These are phyloP conservation scores for Phytophthora niederhauseri DNA, from an alignment of 352 stramenopile genomes.

Conservation along the genomic window DNA sequence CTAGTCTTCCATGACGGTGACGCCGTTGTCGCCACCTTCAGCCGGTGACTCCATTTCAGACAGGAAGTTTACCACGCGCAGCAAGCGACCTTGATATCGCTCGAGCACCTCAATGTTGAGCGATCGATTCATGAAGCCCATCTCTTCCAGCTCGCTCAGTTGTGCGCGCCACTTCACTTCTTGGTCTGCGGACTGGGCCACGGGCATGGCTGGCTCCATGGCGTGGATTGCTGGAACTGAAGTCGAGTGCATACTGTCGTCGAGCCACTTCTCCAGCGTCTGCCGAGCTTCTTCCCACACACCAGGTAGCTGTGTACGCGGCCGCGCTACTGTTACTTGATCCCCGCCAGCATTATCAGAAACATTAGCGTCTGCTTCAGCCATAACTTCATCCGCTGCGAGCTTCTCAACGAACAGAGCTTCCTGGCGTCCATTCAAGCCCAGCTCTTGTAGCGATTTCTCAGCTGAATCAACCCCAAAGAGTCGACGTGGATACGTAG, in stretches of 20 bases:
- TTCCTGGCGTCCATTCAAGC: constrained; percentile 64
- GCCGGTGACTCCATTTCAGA: constrained; percentile 54
- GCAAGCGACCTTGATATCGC: constrained; percentile 78
- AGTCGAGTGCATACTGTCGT: constrained; percentile 47
- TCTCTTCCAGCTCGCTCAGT: constrained; percentile 61
- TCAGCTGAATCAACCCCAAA: constrained; percentile 46
- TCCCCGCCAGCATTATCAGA: constrained; percentile 3
- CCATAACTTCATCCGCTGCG: constrained; percentile 9
- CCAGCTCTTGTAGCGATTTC: constrained; percentile 57
- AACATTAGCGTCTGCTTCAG: neutral
- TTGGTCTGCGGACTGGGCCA: constrained; percentile 50
- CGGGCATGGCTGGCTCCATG: constrained; percentile 67
- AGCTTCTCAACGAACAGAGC: constrained; percentile 68
- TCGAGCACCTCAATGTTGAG: constrained; percentile 79
- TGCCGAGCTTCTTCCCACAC: constrained; percentile 54
- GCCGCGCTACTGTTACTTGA: constrained; percentile 10
- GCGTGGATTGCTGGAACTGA: constrained; percentile 62
- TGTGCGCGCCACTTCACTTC: constrained; percentile 72
- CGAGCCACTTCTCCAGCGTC: constrained; percentile 53
- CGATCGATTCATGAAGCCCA: constrained; percentile 73
- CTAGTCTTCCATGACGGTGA: constrained; percentile 55
- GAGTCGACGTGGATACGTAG: constrained; percentile 67
- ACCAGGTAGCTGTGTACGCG: constrained; percentile 31
- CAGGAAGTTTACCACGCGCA: constrained; percentile 86
- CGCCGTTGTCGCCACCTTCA: constrained; percentile 16